Evolutionary conservation across 495 filamentous ascomycete genomes (phyloP).

Genomic region (Choiromyces venosus): DNA sequence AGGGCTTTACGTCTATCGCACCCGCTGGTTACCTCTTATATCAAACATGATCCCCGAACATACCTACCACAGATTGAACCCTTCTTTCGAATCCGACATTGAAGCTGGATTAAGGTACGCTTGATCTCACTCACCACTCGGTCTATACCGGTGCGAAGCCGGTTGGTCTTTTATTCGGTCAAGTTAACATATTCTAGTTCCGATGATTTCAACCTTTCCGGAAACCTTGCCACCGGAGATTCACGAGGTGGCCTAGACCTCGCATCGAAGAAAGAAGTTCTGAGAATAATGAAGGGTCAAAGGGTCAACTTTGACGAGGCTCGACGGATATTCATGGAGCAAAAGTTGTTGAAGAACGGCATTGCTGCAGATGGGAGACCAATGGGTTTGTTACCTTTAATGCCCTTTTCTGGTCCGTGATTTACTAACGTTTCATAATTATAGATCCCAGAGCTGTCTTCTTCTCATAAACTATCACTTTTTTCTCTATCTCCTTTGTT

Average conservation of each 20-base stretch:
- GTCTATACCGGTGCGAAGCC: neutral
- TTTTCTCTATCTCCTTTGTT: neutral
- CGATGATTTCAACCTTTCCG: conserved; percentile 68
- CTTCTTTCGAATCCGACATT: conserved; percentile 71
- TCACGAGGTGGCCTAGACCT: conserved; percentile 72
- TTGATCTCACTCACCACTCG: neutral
- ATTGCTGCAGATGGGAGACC: conserved; percentile 85
- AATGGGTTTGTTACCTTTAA: conserved; percentile 51
- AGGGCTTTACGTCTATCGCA: conserved; percentile 74
- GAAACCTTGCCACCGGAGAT: conserved; percentile 74
- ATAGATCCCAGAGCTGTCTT: conserved; percentile 35
- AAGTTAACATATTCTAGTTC: conserved; percentile 49
- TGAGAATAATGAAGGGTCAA: conserved; percentile 78
- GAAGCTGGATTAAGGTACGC: conserved; percentile 64
- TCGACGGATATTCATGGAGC: conserved; percentile 72
- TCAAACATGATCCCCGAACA: conserved; percentile 49
- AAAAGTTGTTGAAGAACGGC: conserved; percentile 73
- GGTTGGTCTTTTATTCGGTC: neutral
- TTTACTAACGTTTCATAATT: neutral
- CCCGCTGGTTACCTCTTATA: conserved; percentile 63
- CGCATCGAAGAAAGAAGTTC: conserved; percentile 68
- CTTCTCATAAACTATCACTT: conserved; percentile 29
- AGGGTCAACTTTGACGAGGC: conserved; percentile 85
- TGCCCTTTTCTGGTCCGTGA: neutral
- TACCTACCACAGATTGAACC: conserved; percentile 63